Conservation (phyloP, 768 basidiomycete genomes). For the Termitomyces sp. region DNA sequence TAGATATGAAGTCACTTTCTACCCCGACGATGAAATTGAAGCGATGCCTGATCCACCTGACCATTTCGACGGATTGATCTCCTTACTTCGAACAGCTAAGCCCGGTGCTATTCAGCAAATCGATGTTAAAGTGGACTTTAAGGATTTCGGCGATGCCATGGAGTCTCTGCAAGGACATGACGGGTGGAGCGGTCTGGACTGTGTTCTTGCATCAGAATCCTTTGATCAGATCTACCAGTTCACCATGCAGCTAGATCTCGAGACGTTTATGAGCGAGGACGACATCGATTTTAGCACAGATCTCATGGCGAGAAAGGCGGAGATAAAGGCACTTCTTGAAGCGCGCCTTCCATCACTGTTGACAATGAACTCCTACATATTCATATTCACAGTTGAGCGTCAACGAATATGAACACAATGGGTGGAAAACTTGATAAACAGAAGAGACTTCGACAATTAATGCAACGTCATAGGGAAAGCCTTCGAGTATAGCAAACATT, state of each 20-base stretch:
- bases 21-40: conserved; percentile 3
- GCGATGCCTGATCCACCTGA: not conserved
- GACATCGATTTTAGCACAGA: not conserved
- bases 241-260: not conserved
- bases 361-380: not conserved
- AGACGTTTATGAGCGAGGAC: not conserved
- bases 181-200: not conserved
- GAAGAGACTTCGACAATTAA: not conserved
- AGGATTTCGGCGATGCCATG: not conserved
- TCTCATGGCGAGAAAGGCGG: not conserved
- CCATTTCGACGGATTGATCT: conserved; percentile 4
- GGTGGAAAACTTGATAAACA: not conserved
- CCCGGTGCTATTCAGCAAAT: not conserved
- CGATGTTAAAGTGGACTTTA: conserved; percentile 2
- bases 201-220: not conserved
- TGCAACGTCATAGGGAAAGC: too few relatives aligned
- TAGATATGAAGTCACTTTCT: conserved; percentile 6
- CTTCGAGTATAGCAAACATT: too few relatives aligned
- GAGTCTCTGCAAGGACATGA: not conserved
- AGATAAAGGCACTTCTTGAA: not conserved
- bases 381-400: not conserved
- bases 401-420: not conserved
- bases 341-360: not conserved
- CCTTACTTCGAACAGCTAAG: conserved; percentile 2
- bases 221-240: not conserved